Base-by-base conservation (phyloP, 2,329 filamentous ascomycete genomes). In the Paraphoma sp. region DNA sequence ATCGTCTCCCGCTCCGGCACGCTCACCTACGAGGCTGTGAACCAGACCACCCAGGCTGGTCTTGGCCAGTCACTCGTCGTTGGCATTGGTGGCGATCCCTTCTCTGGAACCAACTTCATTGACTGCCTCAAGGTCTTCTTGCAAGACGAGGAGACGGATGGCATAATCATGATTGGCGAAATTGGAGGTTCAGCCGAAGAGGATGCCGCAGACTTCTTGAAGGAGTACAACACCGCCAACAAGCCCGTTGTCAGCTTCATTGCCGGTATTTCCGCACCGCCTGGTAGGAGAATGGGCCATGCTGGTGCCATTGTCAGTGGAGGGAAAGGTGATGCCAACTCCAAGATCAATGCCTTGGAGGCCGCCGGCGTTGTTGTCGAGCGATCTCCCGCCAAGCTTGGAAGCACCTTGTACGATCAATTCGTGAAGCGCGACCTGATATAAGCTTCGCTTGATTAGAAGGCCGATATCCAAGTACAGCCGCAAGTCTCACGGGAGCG, bases 111-210 rank as follows among this genome's bases (percentile, higher is more conserved):
- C 81, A 98, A 97, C 87, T 99, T 98, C 85, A 98, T 99, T 82
- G 95, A 99, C 87, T 97, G 94, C 86, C 86, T 99, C 71, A 91
- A 92, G 77, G 92, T 98, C 77, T 99, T 99, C 88, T 87, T 97
- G 72, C 85, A 96, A 80, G 95, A 99, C 79, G 86, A 90, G 78
- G 92, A 97, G 83, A 99, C 95, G 40, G 95, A 99, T 78, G 95
- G 95, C 77, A 97, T 99, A 82, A 97, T 99, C 84, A 97, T 99
- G 95, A 98, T 99, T 79, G 95, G 95, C 77, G 95, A 98, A 84
- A 98, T 99, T 78, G 95, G 95, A 81, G 95, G 95, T 63, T 92
- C 91, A 59, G 95, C 95, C 57, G 95, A 99, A 84, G 95, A 99
- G 84, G 95, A 99, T 73, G 95, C 95, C 40, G 94, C 95, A 73